phyloP scores from a whole-genome alignment of 176 grass and related monocot genomes.

The Zea luxurians region DNA sequence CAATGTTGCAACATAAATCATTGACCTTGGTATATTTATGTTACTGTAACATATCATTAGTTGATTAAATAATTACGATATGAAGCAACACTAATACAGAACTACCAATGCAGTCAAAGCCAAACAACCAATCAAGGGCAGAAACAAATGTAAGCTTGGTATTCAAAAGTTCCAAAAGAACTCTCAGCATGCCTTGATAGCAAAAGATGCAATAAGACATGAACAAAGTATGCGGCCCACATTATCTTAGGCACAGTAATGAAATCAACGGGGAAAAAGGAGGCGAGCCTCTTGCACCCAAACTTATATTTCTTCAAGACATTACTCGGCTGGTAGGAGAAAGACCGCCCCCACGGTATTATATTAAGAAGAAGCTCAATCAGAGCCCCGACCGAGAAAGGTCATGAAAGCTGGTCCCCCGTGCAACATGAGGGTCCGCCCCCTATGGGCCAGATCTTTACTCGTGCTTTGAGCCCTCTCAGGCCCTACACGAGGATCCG shows the following conservation, averaged over 20 bases:
- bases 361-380: no score
- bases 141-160: conserved; percentile 1
- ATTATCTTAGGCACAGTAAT: not conserved
- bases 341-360: no score
- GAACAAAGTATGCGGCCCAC: not conserved
- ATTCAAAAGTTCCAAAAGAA: conserved; percentile 8
- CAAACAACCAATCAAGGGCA: conserved; percentile 23
- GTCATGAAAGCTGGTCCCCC: no score
- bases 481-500: no score
- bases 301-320: not conserved
- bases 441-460: no score
- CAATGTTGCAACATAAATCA: conserved; percentile 9
- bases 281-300: not conserved
- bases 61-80: conserved; percentile 19
- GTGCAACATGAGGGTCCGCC: no score
- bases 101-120: conserved; percentile 2
- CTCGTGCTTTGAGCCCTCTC: no score
- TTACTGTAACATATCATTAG: not conserved
- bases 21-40: not conserved
- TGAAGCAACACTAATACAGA: conserved; percentile 3
- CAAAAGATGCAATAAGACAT: not conserved
- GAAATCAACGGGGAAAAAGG: not conserved
- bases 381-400: no score
- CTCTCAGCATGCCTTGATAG: not conserved
- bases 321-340: not conserved